Conservation (phyloP, 352 stramenopile genomes). For the Blastocystis sp. region DNA sequence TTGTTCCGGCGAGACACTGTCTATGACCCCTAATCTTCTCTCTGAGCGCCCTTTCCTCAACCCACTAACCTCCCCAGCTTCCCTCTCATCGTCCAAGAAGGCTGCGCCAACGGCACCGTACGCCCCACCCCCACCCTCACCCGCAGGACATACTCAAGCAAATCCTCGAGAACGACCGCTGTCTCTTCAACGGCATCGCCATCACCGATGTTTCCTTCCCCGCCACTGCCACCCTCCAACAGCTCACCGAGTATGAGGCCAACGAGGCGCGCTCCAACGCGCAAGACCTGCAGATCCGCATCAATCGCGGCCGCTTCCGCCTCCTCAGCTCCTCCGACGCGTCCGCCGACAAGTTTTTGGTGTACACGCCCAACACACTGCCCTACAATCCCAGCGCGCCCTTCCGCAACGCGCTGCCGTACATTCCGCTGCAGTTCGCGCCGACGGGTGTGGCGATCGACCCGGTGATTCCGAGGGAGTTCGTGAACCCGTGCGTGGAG, state of each 20-base stretch:
- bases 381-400: slow-evolving; percentile 58
- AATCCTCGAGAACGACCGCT: slow-evolving; percentile 51
- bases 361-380: slow-evolving; percentile 62
- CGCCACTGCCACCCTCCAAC: neutral
- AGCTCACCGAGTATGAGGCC: slow-evolving; percentile 20
- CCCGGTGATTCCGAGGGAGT: slow-evolving; percentile 27
- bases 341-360: slow-evolving; percentile 60
- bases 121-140: neutral
- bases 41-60: neutral
- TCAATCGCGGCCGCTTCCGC: slow-evolving; percentile 40
- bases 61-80: slow-evolving; percentile 23
- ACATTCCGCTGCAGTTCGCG: slow-evolving; percentile 43
- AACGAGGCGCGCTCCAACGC: slow-evolving; percentile 2
- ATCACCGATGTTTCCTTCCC: slow-evolving; percentile 6
- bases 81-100: slow-evolving; percentile 44
- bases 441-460: slow-evolving; percentile 18
- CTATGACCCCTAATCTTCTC: slow-evolving; percentile 58
- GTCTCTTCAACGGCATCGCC: slow-evolving; percentile 58
- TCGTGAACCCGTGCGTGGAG: slow-evolving; percentile 39
- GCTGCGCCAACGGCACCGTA: slow-evolving; percentile 3
- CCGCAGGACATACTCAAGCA: neutral
- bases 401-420: slow-evolving; percentile 52
- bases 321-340: slow-evolving; percentile 39
- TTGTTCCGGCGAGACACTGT: neutral
- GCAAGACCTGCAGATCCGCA: neutral